A percentile compares a stretch with the other conserved stretches of the same genome.
Conservation (phyloP, 2,329 filamentous ascomycete species). For the Teratosphaeria gauchensis region DNA sequence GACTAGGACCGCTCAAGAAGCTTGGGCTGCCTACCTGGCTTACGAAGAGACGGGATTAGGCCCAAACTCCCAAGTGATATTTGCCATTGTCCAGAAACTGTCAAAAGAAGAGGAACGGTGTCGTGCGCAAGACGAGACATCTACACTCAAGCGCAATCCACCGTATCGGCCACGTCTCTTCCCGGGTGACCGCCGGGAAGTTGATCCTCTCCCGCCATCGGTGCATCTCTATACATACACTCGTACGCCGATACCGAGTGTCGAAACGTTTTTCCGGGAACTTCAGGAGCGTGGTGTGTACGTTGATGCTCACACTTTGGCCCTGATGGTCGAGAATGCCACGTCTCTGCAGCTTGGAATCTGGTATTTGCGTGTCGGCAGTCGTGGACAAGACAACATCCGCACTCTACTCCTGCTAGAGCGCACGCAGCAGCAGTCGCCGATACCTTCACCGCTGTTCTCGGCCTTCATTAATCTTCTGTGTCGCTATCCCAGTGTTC, state of each 20-base stretch:
- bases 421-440: not conserved
- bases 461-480: conserved; percentile 44
- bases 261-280: conserved; percentile 48
- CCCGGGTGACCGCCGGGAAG: conserved; percentile 53
- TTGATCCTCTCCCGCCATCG: conserved; percentile 47
- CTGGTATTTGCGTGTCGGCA: conserved; percentile 34
- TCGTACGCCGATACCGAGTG: conserved; percentile 50
- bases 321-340: conserved; percentile 47
- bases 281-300: conserved; percentile 45
- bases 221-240: conserved; percentile 56
- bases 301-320: conserved; percentile 43
- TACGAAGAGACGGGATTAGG: conserved; percentile 37
- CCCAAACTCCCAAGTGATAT: conserved; percentile 37
- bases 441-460: conserved; percentile 32
- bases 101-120: conserved; percentile 25
- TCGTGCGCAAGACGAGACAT: not conserved
- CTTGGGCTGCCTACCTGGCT: conserved; percentile 55
- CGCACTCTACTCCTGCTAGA: not conserved
- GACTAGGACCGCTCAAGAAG: conserved; percentile 52
- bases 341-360: conserved; percentile 38
- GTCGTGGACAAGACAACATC: not conserved
- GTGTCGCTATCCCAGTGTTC: conserved; percentile 34
- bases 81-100: conserved; percentile 50
- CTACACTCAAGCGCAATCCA: not conserved
- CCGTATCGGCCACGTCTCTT: conserved; percentile 21